Conservation (phyloP, 495 filamentous ascomycete genomes). For the Tuber magnatum region DNA sequence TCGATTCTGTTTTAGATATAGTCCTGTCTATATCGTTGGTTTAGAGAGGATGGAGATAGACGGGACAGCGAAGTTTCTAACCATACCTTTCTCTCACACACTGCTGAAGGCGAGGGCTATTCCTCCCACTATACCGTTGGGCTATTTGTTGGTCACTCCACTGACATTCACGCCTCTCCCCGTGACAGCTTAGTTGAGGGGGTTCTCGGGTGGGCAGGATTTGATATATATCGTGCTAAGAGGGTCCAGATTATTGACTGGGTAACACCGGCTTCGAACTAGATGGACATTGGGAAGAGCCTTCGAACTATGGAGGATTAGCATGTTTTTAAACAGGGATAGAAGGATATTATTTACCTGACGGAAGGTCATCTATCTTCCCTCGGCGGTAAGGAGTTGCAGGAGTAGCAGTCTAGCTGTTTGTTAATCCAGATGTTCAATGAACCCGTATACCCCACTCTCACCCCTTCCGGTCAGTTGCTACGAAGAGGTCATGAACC, state of each 20-base stretch:
- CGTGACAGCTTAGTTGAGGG: constrained; percentile 36
- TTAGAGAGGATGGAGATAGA: too few relatives aligned
- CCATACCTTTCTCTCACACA: too few relatives aligned
- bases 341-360: constrained; percentile 43
- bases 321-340: background rate
- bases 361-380: constrained; percentile 82
- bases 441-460: constrained; percentile 75
- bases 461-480: constrained; percentile 78
- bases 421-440: constrained; percentile 70
- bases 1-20: too few relatives aligned
- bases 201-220: constrained; percentile 66
- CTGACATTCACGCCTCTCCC: too few relatives aligned
- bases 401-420: constrained; percentile 65
- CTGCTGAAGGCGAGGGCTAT: too few relatives aligned
- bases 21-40: too few relatives aligned
- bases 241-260: constrained; percentile 86
- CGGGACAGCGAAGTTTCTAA: too few relatives aligned
- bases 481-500: constrained; percentile 81
- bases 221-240: constrained; percentile 78
- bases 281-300: constrained; percentile 78
- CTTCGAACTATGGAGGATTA: constrained; percentile 50
- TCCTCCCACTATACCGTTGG: too few relatives aligned
- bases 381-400: constrained; percentile 75
- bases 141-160: too few relatives aligned
- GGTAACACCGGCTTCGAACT: constrained; percentile 73